Evolutionary conservation across 2,329 filamentous ascomycete species (phyloP).

Genomic region (Diplodia mutila): DNA sequence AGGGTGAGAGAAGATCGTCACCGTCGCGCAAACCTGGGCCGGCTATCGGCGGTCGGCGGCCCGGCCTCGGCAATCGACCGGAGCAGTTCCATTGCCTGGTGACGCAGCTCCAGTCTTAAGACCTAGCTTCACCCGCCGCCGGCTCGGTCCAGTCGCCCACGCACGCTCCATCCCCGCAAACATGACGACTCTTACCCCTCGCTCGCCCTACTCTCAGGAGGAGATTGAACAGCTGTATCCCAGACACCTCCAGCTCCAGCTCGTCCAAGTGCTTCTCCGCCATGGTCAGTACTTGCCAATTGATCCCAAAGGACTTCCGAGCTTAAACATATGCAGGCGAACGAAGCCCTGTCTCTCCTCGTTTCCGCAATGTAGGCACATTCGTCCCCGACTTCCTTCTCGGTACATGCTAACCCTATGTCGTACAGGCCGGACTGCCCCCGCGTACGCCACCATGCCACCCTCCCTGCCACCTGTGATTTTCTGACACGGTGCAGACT

Average conservation of each 20-base stretch:
- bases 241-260: slow-evolving; percentile 74
- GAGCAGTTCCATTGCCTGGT: not conserved
- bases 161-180: not conserved
- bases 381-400: not conserved
- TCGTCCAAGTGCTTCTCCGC: slow-evolving; percentile 73
- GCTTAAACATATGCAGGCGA: slow-evolving; percentile 53
- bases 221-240: slow-evolving; percentile 86
- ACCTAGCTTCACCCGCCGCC: not conserved
- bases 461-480: slow-evolving; percentile 29
- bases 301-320: not conserved
- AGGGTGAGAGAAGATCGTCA: not conserved
- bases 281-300: slow-evolving; percentile 37
- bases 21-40: slow-evolving; percentile 7
- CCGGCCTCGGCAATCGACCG: slow-evolving; percentile 13
- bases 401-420: not conserved
- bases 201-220: slow-evolving; percentile 75
- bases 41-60: slow-evolving; percentile 14
- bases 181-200: slow-evolving; percentile 80
- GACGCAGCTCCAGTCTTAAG: not conserved
- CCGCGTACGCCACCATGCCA: slow-evolving; percentile 45
- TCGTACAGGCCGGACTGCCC: slow-evolving; percentile 51
- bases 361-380: slow-evolving; percentile 70
- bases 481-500: slow-evolving; percentile 55
- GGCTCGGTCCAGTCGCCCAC: not conserved
- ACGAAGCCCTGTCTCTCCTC: slow-evolving; percentile 82